These are phyloP conservation scores for Colletotrichum graminicola DNA, from an alignment of 2,329 filamentous ascomycete genomes.

Conservation along the genomic window DNA sequence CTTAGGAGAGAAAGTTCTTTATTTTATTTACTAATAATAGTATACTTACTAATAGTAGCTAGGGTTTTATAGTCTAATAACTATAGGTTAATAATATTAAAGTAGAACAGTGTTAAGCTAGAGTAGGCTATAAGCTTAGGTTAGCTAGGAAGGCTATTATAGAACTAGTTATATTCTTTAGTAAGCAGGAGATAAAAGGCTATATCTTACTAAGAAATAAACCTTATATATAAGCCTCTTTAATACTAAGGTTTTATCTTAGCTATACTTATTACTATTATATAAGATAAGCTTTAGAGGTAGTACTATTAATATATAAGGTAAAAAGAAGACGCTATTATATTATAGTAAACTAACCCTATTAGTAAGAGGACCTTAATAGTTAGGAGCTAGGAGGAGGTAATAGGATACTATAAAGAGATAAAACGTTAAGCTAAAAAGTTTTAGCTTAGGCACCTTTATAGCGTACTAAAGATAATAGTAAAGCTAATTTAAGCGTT, in stretches of 20 bases:
- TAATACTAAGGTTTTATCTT: no score
- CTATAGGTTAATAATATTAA: background rate
- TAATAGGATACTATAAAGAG: no score
- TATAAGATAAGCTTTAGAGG: background rate
- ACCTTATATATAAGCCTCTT: background rate
- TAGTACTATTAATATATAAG: background rate
- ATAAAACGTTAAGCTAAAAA: no score
- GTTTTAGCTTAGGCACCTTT: no score
- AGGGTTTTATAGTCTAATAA: background rate
- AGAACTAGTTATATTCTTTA: background rate
- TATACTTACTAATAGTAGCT: background rate
- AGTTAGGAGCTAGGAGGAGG: no score
- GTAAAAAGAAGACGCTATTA: background rate
- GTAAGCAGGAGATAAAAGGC: no score
- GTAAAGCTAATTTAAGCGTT: no score
- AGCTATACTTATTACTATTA: no score
- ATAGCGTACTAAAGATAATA: no score
- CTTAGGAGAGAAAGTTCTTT: background rate
- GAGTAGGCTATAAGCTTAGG: background rate
- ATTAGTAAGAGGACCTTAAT: no score
- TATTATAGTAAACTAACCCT: background rate
- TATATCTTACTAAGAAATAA: no score
- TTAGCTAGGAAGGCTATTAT: background rate
- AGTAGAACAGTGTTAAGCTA: background rate
- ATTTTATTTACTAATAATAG: background rate